Evolutionary conservation across 2,329 filamentous ascomycete species (phyloP), one percentile per base, ranked within the genome.

Genomic region (Aspergillus hortae): DNA sequence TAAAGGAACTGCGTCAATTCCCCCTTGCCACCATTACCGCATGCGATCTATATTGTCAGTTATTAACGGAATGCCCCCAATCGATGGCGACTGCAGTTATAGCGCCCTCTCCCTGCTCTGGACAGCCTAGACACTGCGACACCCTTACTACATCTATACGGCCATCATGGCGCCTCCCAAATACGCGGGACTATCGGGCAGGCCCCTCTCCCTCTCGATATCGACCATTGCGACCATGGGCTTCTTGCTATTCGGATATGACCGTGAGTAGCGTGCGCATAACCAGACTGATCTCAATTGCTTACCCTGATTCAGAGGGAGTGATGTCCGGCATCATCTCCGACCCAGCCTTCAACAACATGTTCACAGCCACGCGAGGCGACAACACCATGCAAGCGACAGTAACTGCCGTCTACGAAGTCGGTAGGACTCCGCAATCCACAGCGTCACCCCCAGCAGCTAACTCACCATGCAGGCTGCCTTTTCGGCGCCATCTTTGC

Each of bases 221-320:
- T 84, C 84, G 1, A 76, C 79, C 14, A 77, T 87, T 23, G 82
- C 83, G 3, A 86, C 84, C 1, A 84, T 81, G 44, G 83, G 81
- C 14, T 85, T 85, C 70, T 65, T 84, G 19, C 75, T 82, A 14
- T 83, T 82, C 54, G 80, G 80, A 52, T 83, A 82, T 61, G 80
- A 83, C 53, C 80, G 72, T 76, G 60, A 58, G 71, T 64, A 11
- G 19, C 19, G 21, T 12, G 19, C 4, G 2, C 7, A 15, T 47
- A 6, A n/a, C n/a, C 27, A 30, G 27, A 30, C 27, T 30, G 27
- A 11, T 30, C 6, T 30, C 27, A 30, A 11, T 30, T 30, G 27
- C 27, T 30, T 9, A 30, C 27, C 27, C 7, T 7, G 7, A 10
- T 46, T 1, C 25, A 55, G 52, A 52, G 47, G 55, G 49, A 49